Base-by-base conservation (phyloP, 495 filamentous ascomycete genomes). In the Aspergillus sclerotioniger region DNA sequence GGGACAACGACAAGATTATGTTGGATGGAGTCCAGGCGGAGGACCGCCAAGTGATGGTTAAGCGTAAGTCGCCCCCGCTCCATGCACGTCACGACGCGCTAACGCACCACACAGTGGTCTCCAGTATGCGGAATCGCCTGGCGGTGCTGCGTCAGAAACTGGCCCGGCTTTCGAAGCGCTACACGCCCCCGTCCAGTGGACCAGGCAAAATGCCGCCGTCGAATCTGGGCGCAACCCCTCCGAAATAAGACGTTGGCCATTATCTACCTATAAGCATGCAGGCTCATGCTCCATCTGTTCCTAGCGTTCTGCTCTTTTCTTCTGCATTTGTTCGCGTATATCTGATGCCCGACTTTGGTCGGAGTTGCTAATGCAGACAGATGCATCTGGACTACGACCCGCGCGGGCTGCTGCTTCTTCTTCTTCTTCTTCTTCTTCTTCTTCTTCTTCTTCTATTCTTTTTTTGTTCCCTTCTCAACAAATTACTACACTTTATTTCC, bases 31-130 rank as follows among this genome's bases (percentile, higher is more conserved):
- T 91, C 52, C 84, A 86, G 69, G 76, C 78, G 51, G 88, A 92
- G 58, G 89, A 93, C 70, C 85, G 88, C 62, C 81, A 87, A 64
- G 75, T 84, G 12, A 82, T 92, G 17, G 72, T 86, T 48, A 92
- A 89, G 68, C 74, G 89, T 91, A 73, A 80, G 80, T 77, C 51
- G 51, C 49, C 25, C 13, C 19, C 60, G n/a, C 35, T 16, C 53
- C 53, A 62, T 41, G 47, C 28, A 50, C 21, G n/a, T 6, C 8
- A 31, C 13, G 20, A 53, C 41, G 59, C 15, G 46, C 71, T 79
- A 64, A 79, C 62, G 53, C 49, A 19, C 3, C 21, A 0, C 32
- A 37, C 48, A 87, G 84, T 86, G 52, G 77, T 86, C n/a, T 73
- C 79, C 20, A 83, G 81, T 62, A 84, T 87, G 67, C 82, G 82